phyloP scores from a whole-genome alignment of 1,139 yeast genomes.

The Geotrichum reessii region DNA sequence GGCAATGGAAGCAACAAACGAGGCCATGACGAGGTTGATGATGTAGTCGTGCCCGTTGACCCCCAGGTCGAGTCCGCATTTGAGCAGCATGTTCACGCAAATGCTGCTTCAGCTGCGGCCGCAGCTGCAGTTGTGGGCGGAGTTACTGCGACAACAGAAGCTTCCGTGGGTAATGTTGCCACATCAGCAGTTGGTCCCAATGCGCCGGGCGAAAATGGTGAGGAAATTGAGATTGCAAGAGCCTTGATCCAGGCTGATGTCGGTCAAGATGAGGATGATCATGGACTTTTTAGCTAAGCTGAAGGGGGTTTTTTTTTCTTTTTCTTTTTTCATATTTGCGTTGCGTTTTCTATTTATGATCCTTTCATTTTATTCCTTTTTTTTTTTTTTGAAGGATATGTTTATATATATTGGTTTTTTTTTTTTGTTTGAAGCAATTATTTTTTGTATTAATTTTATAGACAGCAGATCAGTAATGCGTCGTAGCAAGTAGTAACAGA shows the following conservation, averaged over 20 bases:
- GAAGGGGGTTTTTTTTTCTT: too few species aligned
- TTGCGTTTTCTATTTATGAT: neutral
- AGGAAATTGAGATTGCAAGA: conserved; percentile 60
- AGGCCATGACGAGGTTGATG: conserved; percentile 21
- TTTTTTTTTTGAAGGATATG: neutral
- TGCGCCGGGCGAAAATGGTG: conserved; percentile 32
- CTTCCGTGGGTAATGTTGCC: neutral
- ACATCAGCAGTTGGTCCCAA: neutral
- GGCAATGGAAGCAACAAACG: conserved; percentile 11
- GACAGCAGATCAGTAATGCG: too few species aligned
- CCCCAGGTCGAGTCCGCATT: conserved; percentile 55
- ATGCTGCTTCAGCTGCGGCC: neutral
- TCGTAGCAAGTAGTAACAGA: too few species aligned
- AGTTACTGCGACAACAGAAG: neutral
- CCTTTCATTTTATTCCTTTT: neutral
- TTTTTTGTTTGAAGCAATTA: too few species aligned
- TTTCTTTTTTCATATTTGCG: neutral
- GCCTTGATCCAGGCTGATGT: conserved; percentile 57
- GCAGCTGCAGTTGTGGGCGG: neutral
- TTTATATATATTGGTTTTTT: too few species aligned
- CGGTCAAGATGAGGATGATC: conserved; percentile 20
- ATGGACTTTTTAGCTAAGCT: neutral
- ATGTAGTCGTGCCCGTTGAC: conserved; percentile 46
- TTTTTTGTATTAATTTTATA: too few species aligned
- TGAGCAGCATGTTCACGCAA: conserved; percentile 28